A percentile compares a stretch with the other conserved stretches of the same genome.
These are phyloP conservation scores for Brasilioporus rufonigricans DNA, from an alignment of 768 basidiomycete species.

Conservation along the genomic window DNA sequence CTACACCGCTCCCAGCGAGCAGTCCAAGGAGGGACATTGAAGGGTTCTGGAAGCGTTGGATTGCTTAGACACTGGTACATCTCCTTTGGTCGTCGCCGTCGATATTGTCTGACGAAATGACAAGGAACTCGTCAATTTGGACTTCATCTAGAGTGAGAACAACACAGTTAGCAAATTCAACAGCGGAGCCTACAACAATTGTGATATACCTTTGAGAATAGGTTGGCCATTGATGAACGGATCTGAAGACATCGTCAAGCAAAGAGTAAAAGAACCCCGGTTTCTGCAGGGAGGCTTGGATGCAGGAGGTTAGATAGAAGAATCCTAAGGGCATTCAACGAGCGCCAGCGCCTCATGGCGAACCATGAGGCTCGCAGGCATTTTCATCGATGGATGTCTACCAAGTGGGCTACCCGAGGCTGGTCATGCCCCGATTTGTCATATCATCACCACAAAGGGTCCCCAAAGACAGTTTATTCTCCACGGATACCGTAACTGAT, in stretches of 20 bases:
- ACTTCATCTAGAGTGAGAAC: slow-evolving; percentile 4
- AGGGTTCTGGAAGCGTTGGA: background rate
- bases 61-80: background rate
- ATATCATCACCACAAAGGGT: background rate
- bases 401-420: background rate
- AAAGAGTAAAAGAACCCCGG: background rate
- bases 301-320: background rate
- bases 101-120: background rate
- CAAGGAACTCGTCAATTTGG: background rate
- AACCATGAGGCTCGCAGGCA: slow-evolving; percentile 18
- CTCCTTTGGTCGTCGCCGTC: background rate
- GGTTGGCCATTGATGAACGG: background rate
- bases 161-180: slow-evolving; percentile 3
- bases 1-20: background rate
- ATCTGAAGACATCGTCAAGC: slow-evolving; percentile 9
- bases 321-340: slow-evolving; percentile 1
- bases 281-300: slow-evolving; percentile 10
- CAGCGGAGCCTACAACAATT: background rate
- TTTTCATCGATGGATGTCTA: slow-evolving; percentile 11
- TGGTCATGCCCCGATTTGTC: background rate
- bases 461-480: slow-evolving; percentile 4
- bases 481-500: slow-evolving; percentile 1
- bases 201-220: slow-evolving; percentile 11
- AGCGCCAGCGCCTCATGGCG: slow-evolving; percentile 20
- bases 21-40: background rate